Evolutionary conservation across 1,139 yeast genomes (phyloP).

Genomic region (Saccharomyces hybrid): DNA sequence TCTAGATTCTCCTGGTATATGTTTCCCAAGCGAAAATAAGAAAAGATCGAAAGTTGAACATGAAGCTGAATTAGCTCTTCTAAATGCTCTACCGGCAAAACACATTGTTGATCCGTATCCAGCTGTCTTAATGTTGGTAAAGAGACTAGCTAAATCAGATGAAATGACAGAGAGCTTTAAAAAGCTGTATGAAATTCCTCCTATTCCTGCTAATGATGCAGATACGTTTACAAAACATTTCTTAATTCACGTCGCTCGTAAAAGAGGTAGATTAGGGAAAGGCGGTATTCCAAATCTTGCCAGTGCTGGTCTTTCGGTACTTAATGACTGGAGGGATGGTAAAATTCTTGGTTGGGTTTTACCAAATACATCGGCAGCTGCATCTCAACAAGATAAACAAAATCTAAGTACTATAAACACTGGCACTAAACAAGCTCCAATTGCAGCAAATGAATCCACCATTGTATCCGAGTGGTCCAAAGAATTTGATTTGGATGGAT

Average conservation of each 20-base stretch:
- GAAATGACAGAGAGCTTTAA: conserved; percentile 74
- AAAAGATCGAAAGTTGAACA: conserved; percentile 53
- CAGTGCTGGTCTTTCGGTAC: conserved; percentile 74
- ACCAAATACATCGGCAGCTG: conserved; percentile 58
- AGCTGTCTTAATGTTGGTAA: conserved; percentile 70
- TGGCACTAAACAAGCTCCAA: conserved; percentile 32
- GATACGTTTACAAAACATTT: conserved; percentile 73
- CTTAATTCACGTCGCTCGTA: conserved; percentile 86
- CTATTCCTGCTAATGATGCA: conserved; percentile 57
- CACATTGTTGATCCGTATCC: conserved; percentile 77
- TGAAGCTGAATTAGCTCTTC: conserved; percentile 78
- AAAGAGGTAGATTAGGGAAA: conserved; percentile 83
- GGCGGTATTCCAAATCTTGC: conserved; percentile 90
- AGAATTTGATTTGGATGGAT: conserved; percentile 85
- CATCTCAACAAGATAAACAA: conserved; percentile 22
- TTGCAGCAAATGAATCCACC: conserved; percentile 62
- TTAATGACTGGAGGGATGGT: conserved; percentile 97
- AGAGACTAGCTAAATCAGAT: conserved; percentile 60
- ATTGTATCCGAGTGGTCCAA: conserved; percentile 88
- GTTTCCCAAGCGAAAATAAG: conserved; percentile 67
- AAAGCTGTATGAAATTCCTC: conserved; percentile 68
- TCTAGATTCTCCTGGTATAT: conserved; percentile 95
- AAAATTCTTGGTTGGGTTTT: conserved; percentile 85
- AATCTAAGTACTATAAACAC: conserved; percentile 26
- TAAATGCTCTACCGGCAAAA: conserved; percentile 88